Evolutionary conservation across 2,329 filamentous ascomycete species (phyloP).

Genomic region (Diaporthe citri): DNA sequence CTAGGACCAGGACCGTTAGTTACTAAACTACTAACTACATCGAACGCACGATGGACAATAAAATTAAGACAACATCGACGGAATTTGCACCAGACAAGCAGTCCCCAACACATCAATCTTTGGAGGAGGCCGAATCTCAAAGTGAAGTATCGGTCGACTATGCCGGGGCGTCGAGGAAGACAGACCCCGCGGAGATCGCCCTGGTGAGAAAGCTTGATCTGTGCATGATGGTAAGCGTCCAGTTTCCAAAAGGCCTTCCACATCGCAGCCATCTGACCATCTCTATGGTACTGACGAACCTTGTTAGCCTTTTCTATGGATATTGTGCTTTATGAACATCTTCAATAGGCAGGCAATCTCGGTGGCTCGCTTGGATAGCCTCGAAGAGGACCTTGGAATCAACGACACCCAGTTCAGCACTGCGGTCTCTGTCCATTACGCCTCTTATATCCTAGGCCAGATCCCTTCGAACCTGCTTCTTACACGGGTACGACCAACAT

Average conservation of each 20-base stretch:
- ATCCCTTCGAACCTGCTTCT: constrained; percentile 61
- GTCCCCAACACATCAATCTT: background rate
- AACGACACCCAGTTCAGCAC: constrained; percentile 23
- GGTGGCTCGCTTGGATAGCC: constrained; percentile 5
- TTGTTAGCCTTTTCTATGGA: constrained; percentile 13
- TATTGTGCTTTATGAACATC: constrained; percentile 28
- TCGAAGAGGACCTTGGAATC: constrained; percentile 25
- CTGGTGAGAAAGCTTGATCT: constrained; percentile 29
- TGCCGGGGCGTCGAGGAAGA: constrained; percentile 27
- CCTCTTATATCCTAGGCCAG: constrained; percentile 59
- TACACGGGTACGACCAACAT: constrained; percentile 47
- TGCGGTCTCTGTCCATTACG: constrained; percentile 23
- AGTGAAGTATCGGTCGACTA: constrained; percentile 16
- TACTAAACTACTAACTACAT: background rate
- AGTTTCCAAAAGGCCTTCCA: too few species aligned
- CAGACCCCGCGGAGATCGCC: constrained; percentile 28
- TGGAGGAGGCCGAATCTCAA: background rate
- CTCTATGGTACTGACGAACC: too few species aligned
- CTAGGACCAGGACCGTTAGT: background rate
- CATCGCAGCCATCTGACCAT: too few species aligned
- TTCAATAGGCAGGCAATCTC: constrained; percentile 15
- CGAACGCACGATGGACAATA: background rate
- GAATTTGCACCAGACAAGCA: background rate
- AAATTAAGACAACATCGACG: background rate
- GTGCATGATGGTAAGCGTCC: constrained; percentile 18